A percentile compares a stretch with the other conserved stretches of the same genome.
phyloP scores from a whole-genome alignment of 2,329 filamentous ascomycete species.

The Hypomyces rosellus region DNA sequence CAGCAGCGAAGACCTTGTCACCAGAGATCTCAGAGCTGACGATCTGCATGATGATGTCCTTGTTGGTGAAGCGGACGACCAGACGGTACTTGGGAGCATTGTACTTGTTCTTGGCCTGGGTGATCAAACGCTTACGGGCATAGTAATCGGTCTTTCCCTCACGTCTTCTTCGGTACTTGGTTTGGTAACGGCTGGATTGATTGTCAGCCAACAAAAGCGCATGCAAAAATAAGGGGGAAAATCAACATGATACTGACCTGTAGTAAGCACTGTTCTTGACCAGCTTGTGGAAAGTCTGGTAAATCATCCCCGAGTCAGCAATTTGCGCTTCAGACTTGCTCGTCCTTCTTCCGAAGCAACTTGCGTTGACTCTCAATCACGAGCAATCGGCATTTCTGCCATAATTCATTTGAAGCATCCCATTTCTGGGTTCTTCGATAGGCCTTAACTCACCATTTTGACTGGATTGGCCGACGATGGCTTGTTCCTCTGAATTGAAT shows the following conservation, averaged over 20 bases:
- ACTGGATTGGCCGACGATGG: constrained; percentile 45
- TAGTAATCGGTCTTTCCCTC: constrained; percentile 99
- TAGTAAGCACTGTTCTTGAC: constrained; percentile 99
- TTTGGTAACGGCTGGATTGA: constrained; percentile 81
- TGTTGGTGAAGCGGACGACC: constrained; percentile 98
- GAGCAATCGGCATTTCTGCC: constrained; percentile 42
- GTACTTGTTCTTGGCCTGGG: constrained; percentile 99
- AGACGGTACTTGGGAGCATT: constrained; percentile 99
- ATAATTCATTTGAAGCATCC: constrained; percentile 19
- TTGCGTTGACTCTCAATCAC: constrained; percentile 75
- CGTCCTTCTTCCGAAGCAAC: constrained; percentile 82
- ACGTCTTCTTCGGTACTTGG: constrained; percentile 98
- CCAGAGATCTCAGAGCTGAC: constrained; percentile 92
- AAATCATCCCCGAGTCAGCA: constrained; percentile 83
- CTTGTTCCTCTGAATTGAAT: constrained; percentile 30
- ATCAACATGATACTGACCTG: constrained; percentile 59
- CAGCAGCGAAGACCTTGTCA: constrained; percentile 91
- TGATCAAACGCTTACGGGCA: constrained; percentile 98
- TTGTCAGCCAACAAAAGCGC: constrained; percentile 19
- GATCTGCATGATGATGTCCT: constrained; percentile 98
- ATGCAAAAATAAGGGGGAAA: not conserved
- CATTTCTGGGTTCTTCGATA: constrained; percentile 21
- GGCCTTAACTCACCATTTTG: constrained; percentile 63
- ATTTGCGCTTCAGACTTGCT: constrained; percentile 92
- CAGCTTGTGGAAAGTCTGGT: constrained; percentile 83